Evolutionary conservation across 2,329 filamentous ascomycete species (phyloP).

Genomic region (Aureobasidium pullulans): DNA sequence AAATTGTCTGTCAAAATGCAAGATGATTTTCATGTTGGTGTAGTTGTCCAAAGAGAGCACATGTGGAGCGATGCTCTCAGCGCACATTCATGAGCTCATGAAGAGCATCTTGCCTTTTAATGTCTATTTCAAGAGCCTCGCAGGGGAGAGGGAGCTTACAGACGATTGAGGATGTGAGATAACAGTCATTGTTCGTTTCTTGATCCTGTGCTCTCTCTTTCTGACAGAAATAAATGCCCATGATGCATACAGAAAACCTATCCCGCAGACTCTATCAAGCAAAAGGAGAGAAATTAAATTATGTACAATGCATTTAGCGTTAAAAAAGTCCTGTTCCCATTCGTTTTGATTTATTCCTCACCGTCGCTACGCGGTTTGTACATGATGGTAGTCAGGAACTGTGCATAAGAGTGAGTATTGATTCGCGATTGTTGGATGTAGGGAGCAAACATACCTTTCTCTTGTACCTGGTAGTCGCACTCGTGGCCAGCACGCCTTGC

Average conservation of each 20-base stretch:
- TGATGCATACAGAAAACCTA: background rate
- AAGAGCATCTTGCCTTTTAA: background rate
- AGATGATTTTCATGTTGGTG: no score
- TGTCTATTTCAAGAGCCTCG: background rate
- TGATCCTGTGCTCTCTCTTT: conserved; percentile 1
- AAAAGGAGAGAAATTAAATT: conserved; percentile 8
- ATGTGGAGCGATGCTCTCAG: background rate
- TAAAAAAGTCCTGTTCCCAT: background rate
- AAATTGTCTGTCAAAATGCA: no score
- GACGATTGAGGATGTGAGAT: background rate
- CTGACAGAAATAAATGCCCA: background rate
- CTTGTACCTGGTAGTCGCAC: conserved; percentile 94
- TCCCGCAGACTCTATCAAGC: background rate
- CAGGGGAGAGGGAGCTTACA: no score
- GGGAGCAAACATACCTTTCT: conserved; percentile 58
- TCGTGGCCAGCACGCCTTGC: conserved; percentile 89
- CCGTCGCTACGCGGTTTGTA: conserved; percentile 72
- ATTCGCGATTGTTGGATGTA: background rate
- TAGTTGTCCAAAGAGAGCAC: background rate
- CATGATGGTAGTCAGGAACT: conserved; percentile 97
- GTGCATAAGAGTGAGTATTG: background rate
- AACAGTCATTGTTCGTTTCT: background rate
- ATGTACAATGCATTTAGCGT: background rate
- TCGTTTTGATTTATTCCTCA: conserved; percentile 16
- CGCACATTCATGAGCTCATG: background rate